Base-by-base conservation (phyloP, 2,329 filamentous ascomycete species). In the Aspergillus nomiae region DNA sequence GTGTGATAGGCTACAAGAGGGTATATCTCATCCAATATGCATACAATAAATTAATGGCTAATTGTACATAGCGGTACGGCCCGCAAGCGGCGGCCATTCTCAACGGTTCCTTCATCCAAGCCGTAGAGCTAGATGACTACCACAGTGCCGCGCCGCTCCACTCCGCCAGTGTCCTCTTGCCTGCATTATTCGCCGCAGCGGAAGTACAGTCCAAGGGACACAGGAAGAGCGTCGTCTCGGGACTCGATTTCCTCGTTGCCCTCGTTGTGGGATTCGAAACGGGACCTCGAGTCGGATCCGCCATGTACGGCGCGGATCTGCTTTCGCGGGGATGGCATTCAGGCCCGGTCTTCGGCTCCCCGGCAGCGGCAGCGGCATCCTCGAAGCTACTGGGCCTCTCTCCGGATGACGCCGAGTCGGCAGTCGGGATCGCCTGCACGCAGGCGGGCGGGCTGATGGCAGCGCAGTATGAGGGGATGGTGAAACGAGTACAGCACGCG, bases 401-500 rank as follows among this genome's bases (percentile, higher is more conserved):
- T 0, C 63, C 73, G 0, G 67, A 65, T 9, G 38, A 68, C 4
- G 73, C 76, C 9, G 78, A 81, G 62, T 70, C 73, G 2, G 76
- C 78, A 0, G 63, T 81, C 14, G 78, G 79, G 10, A 80, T 78
- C 10, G 78, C 78, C 1, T 80, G 75, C 59, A 80, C 76, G 0
- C 78, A 82, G 62, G 74, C 75, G 4, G 69, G 77, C 48, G 78
- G 77, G 2, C 66, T 80, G 6, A 82, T 82, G 78, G 73, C 75
- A 2, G 80, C 79, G 4, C 77, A 81, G 63, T 82, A 76, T 60
- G 81, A 77, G 51, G 75, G 76, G n/a, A 75, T 78, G 62, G 74
- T 78, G 0, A 83, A 83, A 67, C 76, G 79, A 2, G 79, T 82
- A 76, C 80, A 83, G 65, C 81, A 83, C 62, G 80, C 75, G 6